These are phyloP conservation scores for Amanita jacksonii DNA, from an alignment of 768 basidiomycete species.

Conservation along the genomic window DNA sequence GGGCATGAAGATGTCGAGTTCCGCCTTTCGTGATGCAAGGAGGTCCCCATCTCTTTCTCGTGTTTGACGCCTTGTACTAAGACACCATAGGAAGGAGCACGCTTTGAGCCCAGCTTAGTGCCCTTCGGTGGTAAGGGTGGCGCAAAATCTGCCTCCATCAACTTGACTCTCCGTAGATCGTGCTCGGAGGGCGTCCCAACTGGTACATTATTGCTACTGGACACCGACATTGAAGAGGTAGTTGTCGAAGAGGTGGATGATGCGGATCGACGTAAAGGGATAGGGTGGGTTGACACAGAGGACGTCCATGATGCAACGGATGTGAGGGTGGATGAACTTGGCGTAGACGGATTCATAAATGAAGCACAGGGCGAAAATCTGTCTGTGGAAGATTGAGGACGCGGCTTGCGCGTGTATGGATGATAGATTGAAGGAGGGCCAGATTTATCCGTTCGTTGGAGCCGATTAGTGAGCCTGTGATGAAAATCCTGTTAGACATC, in stretches of 20 bases:
- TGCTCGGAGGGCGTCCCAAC: conserved; percentile 34
- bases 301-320: conserved; percentile 29
- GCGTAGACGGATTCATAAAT: conserved; percentile 45
- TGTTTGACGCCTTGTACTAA: conserved; percentile 21
- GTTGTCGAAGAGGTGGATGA: conserved; percentile 36
- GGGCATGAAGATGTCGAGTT: conserved; percentile 27
- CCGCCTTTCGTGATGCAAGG: conserved; percentile 21
- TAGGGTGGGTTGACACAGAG: conserved; percentile 26
- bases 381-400: conserved; percentile 17
- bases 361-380: conserved; percentile 37
- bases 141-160: conserved; percentile 30
- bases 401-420: conserved; percentile 44
- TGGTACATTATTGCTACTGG: conserved; percentile 23
- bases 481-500: conserved; percentile 5
- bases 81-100: conserved; percentile 51
- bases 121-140: conserved; percentile 26
- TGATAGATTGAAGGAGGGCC: conserved; percentile 43
- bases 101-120: conserved; percentile 30
- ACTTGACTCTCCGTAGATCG: conserved; percentile 40
- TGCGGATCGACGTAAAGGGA: conserved; percentile 33
- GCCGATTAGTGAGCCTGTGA: conserved; percentile 51
- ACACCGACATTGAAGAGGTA: conserved; percentile 32
- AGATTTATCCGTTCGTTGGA: conserved; percentile 53
- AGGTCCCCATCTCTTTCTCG: conserved; percentile 9
- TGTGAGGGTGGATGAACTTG: conserved; percentile 55